A percentile compares a stretch with the other conserved stretches of the same genome.
Conservation (phyloP, 2,329 filamentous ascomycete species). For the Gaeumannomyces sp. region DNA sequence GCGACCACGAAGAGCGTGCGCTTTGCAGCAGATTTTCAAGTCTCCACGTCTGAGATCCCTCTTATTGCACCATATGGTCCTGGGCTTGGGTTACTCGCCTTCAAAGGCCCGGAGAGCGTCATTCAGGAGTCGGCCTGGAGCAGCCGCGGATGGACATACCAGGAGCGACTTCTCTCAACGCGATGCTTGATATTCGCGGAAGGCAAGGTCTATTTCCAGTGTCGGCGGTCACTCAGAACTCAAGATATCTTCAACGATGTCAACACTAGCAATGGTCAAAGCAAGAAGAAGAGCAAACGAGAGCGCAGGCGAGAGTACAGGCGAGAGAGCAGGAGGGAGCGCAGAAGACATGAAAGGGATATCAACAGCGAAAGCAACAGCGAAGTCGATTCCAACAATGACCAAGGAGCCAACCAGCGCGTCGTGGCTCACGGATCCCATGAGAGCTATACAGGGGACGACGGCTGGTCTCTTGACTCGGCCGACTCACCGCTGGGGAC, state of each 20-base stretch:
- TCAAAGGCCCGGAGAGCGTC: slow-evolving; percentile 16
- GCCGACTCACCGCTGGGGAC: slow-evolving; percentile 22
- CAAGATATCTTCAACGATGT: slow-evolving; percentile 25
- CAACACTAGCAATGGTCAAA: slow-evolving; percentile 8
- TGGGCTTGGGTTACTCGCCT: slow-evolving; percentile 18
- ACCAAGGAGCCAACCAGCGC: no score
- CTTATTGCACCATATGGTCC: neutral
- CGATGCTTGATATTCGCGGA: slow-evolving; percentile 30
- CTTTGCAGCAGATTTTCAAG: no score
- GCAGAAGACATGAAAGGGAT: no score
- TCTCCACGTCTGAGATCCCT: slow-evolving; percentile 10
- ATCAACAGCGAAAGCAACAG: no score
- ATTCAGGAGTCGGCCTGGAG: slow-evolving; percentile 26
- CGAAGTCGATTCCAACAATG: no score
- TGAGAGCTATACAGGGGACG: no score
- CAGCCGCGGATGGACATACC: slow-evolving; percentile 32
- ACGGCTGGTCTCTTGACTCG: slow-evolving; percentile 24
- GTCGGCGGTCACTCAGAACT: slow-evolving; percentile 20
- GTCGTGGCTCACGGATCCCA: no score
- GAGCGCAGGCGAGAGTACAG: no score
- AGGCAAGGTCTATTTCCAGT: slow-evolving; percentile 26
- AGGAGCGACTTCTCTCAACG: slow-evolving; percentile 29
- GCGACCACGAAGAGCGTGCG: no score
- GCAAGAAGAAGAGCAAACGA: no score
- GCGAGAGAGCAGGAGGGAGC: no score